Evolutionary conservation across 2,329 filamentous ascomycete genomes (phyloP).

Genomic region (Colletotrichum sidae): DNA sequence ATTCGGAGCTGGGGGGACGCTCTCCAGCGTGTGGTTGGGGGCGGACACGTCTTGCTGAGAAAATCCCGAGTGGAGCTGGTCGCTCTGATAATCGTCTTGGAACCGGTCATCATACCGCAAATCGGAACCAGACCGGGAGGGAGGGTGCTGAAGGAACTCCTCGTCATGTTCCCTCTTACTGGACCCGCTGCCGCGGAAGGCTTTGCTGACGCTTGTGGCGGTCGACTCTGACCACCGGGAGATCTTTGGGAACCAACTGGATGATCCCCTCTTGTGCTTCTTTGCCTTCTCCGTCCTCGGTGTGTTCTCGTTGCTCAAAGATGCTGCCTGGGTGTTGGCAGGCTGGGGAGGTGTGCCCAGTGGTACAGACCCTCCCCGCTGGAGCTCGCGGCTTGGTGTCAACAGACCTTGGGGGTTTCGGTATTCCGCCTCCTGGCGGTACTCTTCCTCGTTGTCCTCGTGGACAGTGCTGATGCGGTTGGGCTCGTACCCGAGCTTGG

Average conservation of each 20-base stretch:
- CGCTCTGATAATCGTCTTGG: conserved; percentile 67
- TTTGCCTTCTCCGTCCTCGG: conserved; percentile 80
- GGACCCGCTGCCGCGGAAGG: conserved; percentile 75
- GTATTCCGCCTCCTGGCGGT: conserved; percentile 65
- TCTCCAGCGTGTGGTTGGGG: conserved; percentile 38
- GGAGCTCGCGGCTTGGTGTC: conserved; percentile 65
- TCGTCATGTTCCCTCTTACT: conserved; percentile 69
- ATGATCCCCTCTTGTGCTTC: conserved; percentile 89
- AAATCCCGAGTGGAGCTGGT: conserved; percentile 69
- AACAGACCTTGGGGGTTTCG: conserved; percentile 51
- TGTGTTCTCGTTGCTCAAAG: conserved; percentile 83
- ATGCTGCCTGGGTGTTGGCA: conserved; percentile 50
- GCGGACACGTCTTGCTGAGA: conserved; percentile 61
- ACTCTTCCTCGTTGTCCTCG: conserved; percentile 83
- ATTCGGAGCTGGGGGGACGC: conserved; percentile 53
- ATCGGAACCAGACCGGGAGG: conserved; percentile 84
- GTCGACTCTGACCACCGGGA: conserved; percentile 98
- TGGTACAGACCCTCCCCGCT: conserved; percentile 65
- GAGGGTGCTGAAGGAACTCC: conserved; percentile 67
- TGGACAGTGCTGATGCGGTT: conserved; percentile 89
- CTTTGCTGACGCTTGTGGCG: conserved; percentile 84
- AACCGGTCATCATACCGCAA: conserved; percentile 74
- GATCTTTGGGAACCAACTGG: conserved; percentile 86
- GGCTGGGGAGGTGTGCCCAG: conserved; percentile 70
- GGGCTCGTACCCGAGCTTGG: conserved; percentile 60